Conservation (phyloP, 2,329 filamentous ascomycete species). For the Diaporthe helianthi region DNA sequence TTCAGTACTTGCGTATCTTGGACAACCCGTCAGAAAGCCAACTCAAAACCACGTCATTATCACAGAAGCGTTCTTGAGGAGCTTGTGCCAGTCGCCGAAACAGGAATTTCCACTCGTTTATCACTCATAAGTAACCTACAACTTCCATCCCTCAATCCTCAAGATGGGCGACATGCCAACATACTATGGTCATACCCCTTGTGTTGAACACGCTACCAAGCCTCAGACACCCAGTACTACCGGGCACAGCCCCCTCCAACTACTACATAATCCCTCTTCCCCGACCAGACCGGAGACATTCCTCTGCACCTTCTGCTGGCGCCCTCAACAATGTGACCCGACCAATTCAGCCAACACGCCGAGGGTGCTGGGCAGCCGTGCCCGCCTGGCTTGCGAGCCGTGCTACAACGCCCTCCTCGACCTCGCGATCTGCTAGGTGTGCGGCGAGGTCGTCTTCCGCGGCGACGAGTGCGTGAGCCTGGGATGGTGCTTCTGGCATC, state of each 20-base stretch:
- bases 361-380: slow-evolving; percentile 52
- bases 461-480: slow-evolving; percentile 63
- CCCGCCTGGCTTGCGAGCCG: slow-evolving; percentile 55
- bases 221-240: not conserved
- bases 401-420: slow-evolving; percentile 58
- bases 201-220: not conserved
- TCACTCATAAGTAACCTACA: not conserved
- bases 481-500: slow-evolving; percentile 69
- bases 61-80: not conserved
- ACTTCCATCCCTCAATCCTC: not conserved
- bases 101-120: slow-evolving; percentile 12
- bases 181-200: not conserved
- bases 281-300: slow-evolving; percentile 42
- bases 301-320: slow-evolving; percentile 65
- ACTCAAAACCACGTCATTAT: not conserved
- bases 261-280: not conserved
- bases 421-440: slow-evolving; percentile 64
- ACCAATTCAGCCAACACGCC: slow-evolving; percentile 35
- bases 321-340: slow-evolving; percentile 41
- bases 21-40: not conserved
- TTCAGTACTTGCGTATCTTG: not conserved
- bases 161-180: slow-evolving; percentile 18
- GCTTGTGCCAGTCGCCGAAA: not conserved
- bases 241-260: not conserved
- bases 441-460: slow-evolving; percentile 60